Evolutionary conservation across 495 filamentous ascomycete genomes (phyloP).

Genomic region (Aspergillus hancockii): DNA sequence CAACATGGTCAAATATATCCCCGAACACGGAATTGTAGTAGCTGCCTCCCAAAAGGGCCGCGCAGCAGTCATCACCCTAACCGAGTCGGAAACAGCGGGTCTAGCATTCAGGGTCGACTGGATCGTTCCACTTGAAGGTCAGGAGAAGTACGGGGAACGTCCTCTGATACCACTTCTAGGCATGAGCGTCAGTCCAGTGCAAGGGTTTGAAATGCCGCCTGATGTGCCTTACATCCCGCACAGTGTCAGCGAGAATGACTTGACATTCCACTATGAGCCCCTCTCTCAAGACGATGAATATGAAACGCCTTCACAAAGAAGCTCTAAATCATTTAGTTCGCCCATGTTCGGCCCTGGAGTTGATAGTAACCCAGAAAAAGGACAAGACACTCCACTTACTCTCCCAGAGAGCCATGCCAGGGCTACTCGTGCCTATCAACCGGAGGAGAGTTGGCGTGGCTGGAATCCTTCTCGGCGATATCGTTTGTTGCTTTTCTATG

Average conservation of each 20-base stretch:
- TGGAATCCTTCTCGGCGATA: constrained; percentile 52
- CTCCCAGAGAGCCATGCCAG: constrained; percentile 43
- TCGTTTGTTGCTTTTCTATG: constrained; percentile 73
- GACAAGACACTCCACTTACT: constrained; percentile 19
- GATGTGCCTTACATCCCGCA: constrained; percentile 42
- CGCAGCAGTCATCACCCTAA: constrained; percentile 72
- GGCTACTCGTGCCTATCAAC: constrained; percentile 38
- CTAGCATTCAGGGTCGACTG: constrained; percentile 55
- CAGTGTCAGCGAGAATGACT: constrained; percentile 21
- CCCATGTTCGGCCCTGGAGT: not conserved
- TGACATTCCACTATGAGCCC: constrained; percentile 38
- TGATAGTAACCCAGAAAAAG: constrained; percentile 7
- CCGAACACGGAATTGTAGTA: constrained; percentile 75
- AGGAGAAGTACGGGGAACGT: constrained; percentile 44
- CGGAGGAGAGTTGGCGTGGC: constrained; percentile 43
- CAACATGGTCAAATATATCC: constrained; percentile 74
- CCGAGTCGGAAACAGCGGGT: constrained; percentile 41
- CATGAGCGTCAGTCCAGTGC: constrained; percentile 60
- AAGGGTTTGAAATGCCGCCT: constrained; percentile 51
- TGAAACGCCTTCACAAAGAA: not conserved
- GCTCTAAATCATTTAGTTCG: not conserved
- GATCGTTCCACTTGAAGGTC: constrained; percentile 54
- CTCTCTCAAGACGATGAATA: constrained; percentile 17
- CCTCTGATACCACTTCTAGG: constrained; percentile 54
- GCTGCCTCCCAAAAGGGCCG: constrained; percentile 73